phyloP scores from a whole-genome alignment of 2,329 filamentous ascomycete species.

The Dendrostoma leiphaemia region DNA sequence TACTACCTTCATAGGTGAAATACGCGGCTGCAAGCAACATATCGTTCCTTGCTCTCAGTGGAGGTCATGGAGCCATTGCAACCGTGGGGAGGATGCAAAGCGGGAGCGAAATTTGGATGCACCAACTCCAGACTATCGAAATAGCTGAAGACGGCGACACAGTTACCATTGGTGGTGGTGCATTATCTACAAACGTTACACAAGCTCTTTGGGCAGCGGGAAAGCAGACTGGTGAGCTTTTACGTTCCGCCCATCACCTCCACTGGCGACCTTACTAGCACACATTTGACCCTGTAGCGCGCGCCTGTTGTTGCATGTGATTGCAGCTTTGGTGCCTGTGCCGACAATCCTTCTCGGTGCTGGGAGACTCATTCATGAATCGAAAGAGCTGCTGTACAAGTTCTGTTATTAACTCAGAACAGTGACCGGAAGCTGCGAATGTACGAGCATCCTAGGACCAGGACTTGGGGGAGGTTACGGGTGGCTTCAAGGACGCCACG shows the following conservation, averaged over 20 bases:
- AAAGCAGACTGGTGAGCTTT: conserved; percentile 37
- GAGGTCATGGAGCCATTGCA: conserved; percentile 49
- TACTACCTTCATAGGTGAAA: conserved; percentile 44
- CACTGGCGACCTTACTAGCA: neutral
- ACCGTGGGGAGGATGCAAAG: conserved; percentile 46
- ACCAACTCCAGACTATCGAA: conserved; percentile 40
- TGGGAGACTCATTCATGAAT: too few relatives aligned
- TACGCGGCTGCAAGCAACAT: conserved; percentile 45
- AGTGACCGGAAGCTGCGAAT: conserved; percentile 52
- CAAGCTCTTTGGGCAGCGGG: conserved; percentile 48
- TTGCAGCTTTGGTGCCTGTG: too few relatives aligned
- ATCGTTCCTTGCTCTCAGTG: conserved; percentile 53
- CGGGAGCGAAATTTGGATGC: conserved; percentile 51
- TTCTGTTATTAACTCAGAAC: too few relatives aligned
- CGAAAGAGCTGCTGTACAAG: too few relatives aligned
- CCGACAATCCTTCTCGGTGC: too few relatives aligned
- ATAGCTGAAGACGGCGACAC: conserved; percentile 41
- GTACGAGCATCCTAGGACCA: conserved; percentile 38
- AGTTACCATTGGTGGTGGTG: conserved; percentile 48
- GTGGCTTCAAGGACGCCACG: conserved; percentile 50
- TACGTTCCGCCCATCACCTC: too few relatives aligned
- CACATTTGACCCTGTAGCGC: too few relatives aligned
- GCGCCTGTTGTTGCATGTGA: too few relatives aligned
- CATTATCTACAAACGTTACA: conserved; percentile 42
- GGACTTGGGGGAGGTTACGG: conserved; percentile 58